phyloP scores from a whole-genome alignment of 495 filamentous ascomycete species.

The Hapsidospora chrysogenum region DNA sequence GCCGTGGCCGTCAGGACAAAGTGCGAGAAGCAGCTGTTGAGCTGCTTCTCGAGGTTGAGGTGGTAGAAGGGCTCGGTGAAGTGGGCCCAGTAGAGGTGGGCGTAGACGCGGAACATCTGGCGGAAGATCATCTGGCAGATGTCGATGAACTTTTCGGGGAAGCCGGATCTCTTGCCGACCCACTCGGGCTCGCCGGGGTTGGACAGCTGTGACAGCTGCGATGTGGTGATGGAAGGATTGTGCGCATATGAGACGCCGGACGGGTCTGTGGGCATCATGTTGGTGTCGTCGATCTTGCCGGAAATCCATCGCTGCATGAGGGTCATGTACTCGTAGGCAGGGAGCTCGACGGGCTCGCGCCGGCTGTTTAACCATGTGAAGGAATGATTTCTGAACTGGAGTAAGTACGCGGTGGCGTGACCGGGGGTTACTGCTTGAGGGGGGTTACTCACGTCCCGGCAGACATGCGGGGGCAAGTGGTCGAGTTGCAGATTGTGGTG shows the following conservation, averaged over 20 bases:
- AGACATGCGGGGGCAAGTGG: constrained; percentile 78
- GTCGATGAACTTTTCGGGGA: constrained; percentile 69
- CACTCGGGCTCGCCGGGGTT: constrained; percentile 47
- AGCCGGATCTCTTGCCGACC: constrained; percentile 77
- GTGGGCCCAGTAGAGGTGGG: constrained; percentile 77
- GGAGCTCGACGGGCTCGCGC: constrained; percentile 48
- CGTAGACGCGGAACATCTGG: constrained; percentile 95
- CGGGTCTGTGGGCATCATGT: constrained; percentile 69
- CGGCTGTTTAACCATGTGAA: constrained; percentile 77
- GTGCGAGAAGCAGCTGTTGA: constrained; percentile 92
- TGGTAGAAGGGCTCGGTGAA: constrained; percentile 73
- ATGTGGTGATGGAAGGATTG: constrained; percentile 37
- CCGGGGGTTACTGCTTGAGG: constrained; percentile 6
- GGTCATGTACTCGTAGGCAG: constrained; percentile 73
- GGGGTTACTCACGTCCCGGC: constrained; percentile 58
- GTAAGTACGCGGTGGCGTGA: constrained; percentile 4
- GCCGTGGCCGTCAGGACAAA: constrained; percentile 80
- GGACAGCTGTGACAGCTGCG: constrained; percentile 41
- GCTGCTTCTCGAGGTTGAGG: constrained; percentile 62
- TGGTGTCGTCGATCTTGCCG: constrained; percentile 72
- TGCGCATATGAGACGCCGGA: constrained; percentile 39
- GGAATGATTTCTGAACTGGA: constrained; percentile 46
- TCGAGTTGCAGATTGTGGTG: constrained; percentile 61
- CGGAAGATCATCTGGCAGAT: constrained; percentile 84
- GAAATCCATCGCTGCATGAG: constrained; percentile 89